Evolutionary conservation across 768 basidiomycete species (phyloP).

Genomic region (Russula olivacea): DNA sequence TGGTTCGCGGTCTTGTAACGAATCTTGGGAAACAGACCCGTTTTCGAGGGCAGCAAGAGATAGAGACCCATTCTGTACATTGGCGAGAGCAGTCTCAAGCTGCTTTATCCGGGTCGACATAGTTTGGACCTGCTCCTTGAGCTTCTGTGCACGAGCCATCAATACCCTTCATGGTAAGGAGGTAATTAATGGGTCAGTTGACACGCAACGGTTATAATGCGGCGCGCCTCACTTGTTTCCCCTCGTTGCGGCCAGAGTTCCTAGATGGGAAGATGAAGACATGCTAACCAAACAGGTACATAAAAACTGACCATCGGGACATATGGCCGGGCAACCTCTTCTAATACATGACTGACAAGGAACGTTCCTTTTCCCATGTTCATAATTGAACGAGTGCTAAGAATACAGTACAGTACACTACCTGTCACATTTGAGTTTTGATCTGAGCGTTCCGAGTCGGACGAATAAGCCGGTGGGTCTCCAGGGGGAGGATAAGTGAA

Average conservation of each 20-base stretch:
- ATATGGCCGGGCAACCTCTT: slow-evolving; percentile 47
- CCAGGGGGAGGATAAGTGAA: neutral
- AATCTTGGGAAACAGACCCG: neutral
- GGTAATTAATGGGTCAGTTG: neutral
- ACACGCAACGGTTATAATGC: neutral
- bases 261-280: slow-evolving; percentile 26
- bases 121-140: slow-evolving; percentile 43
- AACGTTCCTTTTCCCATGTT: slow-evolving; percentile 35
- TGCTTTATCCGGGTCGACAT: slow-evolving; percentile 41
- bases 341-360: slow-evolving; percentile 53
- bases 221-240: slow-evolving; percentile 45
- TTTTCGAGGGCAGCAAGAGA: slow-evolving; percentile 25
- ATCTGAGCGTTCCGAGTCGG: slow-evolving; percentile 30
- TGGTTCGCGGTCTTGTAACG: slow-evolving; percentile 5
- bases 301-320: slow-evolving; percentile 41
- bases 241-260: slow-evolving; percentile 48
- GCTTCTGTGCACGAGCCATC: slow-evolving; percentile 44
- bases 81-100: slow-evolving; percentile 40
- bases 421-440: slow-evolving; percentile 53
- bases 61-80: slow-evolving; percentile 27
- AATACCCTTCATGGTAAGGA: slow-evolving; percentile 37
- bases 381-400: too few species aligned
- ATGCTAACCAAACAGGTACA: neutral
- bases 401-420: neutral
- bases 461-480: neutral